Conservation (phyloP, 2,329 filamentous ascomycete genomes). For the Chalaropsis thielavioides region DNA sequence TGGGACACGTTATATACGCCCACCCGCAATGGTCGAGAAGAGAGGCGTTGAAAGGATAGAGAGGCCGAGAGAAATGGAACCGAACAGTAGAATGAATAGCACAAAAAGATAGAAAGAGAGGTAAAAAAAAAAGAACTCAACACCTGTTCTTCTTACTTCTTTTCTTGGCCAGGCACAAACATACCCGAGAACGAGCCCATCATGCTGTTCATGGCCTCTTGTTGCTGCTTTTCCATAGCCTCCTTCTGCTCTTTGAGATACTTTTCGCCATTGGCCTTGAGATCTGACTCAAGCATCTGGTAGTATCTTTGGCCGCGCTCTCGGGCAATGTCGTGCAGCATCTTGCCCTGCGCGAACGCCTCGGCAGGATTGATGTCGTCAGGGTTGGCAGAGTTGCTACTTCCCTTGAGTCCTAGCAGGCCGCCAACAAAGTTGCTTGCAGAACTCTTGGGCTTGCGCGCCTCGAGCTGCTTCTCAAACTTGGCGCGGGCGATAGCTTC, state of each 20-base stretch:
- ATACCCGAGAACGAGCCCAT: constrained; percentile 58
- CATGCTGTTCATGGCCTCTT: constrained; percentile 87
- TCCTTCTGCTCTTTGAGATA: constrained; percentile 90
- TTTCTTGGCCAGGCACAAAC: constrained; percentile 29
- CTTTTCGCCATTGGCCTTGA: constrained; percentile 82
- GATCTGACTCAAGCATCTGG: constrained; percentile 75
- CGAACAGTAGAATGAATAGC: too few relatives aligned
- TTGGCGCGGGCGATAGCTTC: constrained; percentile 75
- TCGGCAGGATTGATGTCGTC: constrained; percentile 53
- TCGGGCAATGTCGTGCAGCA: constrained; percentile 86
- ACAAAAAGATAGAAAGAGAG: not conserved
- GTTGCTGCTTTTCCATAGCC: constrained; percentile 74
- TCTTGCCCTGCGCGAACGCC: constrained; percentile 82
- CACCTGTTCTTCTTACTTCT: not conserved
- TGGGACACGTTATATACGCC: too few relatives aligned
- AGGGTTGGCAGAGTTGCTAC: not conserved
- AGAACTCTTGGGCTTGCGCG: constrained; percentile 50
- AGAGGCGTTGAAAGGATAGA: not conserved
- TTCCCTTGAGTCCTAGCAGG: constrained; percentile 65
- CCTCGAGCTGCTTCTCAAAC: constrained; percentile 64
- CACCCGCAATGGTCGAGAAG: too few relatives aligned
- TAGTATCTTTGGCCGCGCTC: constrained; percentile 87
- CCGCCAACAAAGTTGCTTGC: constrained; percentile 52
- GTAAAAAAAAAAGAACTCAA: not conserved
- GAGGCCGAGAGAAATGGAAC: not conserved